Evolutionary conservation across 108 stramenopile genomes (phyloP).

Genomic region (Aurantiochytrium sp.): DNA sequence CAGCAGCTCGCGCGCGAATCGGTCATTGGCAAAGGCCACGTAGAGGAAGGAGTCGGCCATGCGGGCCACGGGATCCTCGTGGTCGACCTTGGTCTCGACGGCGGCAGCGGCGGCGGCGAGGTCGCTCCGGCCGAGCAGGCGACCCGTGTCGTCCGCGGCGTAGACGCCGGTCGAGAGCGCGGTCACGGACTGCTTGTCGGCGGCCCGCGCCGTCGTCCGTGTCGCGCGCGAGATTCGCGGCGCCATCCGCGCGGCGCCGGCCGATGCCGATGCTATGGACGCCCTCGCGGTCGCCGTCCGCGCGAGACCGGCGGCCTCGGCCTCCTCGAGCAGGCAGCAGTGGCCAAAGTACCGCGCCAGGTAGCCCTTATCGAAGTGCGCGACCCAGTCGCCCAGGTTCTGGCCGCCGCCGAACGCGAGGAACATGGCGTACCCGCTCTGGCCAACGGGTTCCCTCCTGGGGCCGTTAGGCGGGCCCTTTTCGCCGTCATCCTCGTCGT

Average conservation of each 20-base stretch:
- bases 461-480: neutral
- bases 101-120: neutral
- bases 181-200: neutral
- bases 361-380: neutral
- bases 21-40: neutral
- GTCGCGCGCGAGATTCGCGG: too few relatives aligned
- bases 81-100: neutral
- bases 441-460: neutral
- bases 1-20: neutral
- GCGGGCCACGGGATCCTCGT: neutral
- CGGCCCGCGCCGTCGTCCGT: too few relatives aligned
- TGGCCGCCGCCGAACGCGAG: neutral
- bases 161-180: neutral
- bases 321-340: neutral
- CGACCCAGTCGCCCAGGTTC: neutral
- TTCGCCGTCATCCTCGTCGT: neutral
- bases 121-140: neutral
- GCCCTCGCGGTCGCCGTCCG: neutral
- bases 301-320: neutral
- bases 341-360: neutral
- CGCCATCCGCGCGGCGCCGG: too few relatives aligned
- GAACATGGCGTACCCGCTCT: neutral
- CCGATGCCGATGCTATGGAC: too few relatives aligned
- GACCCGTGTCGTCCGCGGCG: neutral
- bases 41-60: neutral